phyloP scores from a whole-genome alignment of 371 early-diverging fungal species.

The Dinochytrium kinnereticum region DNA sequence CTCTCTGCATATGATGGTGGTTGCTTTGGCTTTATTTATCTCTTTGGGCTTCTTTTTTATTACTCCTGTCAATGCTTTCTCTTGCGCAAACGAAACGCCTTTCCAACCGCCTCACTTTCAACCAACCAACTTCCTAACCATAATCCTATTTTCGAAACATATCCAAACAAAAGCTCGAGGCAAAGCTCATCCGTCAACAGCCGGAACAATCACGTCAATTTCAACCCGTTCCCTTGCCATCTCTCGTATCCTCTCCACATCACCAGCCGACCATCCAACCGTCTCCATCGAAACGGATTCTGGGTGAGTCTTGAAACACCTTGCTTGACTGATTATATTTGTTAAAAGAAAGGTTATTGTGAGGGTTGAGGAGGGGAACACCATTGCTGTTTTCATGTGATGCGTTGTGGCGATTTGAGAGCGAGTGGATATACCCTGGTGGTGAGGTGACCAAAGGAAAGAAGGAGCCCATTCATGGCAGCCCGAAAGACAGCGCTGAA shows the following conservation, averaged over 20 bases:
- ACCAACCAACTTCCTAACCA: not conserved
- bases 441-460: no score
- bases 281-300: not conserved
- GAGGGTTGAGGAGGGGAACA: not conserved
- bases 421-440: no score
- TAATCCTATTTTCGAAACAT: not conserved
- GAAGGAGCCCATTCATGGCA: no score
- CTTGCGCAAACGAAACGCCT: no score
- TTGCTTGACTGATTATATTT: not conserved
- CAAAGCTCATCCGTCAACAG: slow-evolving; percentile 1
- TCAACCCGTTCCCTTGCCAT: not conserved
- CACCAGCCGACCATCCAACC: not conserved
- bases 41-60: no score
- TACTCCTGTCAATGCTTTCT: no score
- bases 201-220: not conserved
- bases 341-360: not conserved
- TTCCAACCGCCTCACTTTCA: not conserved
- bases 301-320: not conserved
- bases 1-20: no score
- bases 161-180: not conserved
- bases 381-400: not conserved
- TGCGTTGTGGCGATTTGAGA: no score
- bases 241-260: not conserved
- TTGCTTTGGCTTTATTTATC: no score
- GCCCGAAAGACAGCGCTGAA: no score